Percentiles rank a stretch among this genome's conserved stretches.
These are phyloP conservation scores for Dipteronia dyeriana DNA, from an alignment of 345 rosid genomes.

Conservation along the genomic window DNA sequence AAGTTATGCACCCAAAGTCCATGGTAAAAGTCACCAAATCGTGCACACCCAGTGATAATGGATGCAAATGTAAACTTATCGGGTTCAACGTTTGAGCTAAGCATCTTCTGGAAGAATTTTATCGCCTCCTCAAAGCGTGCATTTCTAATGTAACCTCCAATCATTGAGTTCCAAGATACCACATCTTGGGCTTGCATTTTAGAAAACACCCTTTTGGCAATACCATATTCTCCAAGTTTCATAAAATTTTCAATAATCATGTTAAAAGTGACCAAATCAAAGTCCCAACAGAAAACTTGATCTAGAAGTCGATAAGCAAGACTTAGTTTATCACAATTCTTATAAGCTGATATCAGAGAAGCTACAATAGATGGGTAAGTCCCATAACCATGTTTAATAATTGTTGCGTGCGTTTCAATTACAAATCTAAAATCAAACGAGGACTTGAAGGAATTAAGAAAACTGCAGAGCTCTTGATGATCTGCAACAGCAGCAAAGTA, in stretches of 20 bases:
- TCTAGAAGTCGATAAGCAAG: constrained; percentile 43
- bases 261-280: constrained; percentile 44
- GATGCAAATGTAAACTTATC: constrained; percentile 76
- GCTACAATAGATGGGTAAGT: constrained; percentile 55
- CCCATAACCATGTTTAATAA: constrained; percentile 59
- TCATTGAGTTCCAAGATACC: constrained; percentile 80
- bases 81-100: constrained; percentile 45
- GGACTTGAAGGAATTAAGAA: constrained; percentile 51
- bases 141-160: constrained; percentile 64
- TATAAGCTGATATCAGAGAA: constrained; percentile 53
- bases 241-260: constrained; percentile 48
- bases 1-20: constrained; percentile 66
- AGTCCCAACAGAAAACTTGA: constrained; percentile 37
- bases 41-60: constrained; percentile 61
- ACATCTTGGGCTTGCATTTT: constrained; percentile 50
- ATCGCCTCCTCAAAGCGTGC: constrained; percentile 57
- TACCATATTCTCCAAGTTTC: constrained; percentile 48
- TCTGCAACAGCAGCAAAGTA: constrained; percentile 28
- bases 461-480: constrained; percentile 36
- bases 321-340: constrained; percentile 37
- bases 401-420: constrained; percentile 47
- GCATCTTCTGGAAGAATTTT: constrained; percentile 48
- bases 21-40: constrained; percentile 55
- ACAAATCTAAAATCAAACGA: constrained; percentile 41
- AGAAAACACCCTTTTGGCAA: constrained; percentile 58